Percentiles rank a stretch among this genome's conserved stretches.
phyloP scores from a whole-genome alignment of 306 rosid genomes.

The Casuarina cunninghamiana region DNA sequence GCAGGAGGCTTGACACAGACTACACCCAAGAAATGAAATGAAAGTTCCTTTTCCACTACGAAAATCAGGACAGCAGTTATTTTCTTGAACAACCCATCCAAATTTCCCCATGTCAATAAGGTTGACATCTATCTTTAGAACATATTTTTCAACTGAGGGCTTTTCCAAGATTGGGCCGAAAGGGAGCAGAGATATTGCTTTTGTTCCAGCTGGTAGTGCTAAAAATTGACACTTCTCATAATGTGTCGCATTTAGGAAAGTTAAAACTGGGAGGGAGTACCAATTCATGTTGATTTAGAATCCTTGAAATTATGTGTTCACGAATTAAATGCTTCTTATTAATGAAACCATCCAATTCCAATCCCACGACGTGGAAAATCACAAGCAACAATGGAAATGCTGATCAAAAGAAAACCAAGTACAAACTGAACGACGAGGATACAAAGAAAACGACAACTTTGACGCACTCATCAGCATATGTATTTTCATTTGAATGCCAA shows the following conservation, averaged over 20 bases:
- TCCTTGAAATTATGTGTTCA: conserved; percentile 9
- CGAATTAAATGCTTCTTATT: background rate
- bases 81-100: background rate
- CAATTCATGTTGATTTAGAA: background rate
- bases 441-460: too few species aligned
- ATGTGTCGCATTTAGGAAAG: background rate
- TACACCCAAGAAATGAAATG: too few species aligned
- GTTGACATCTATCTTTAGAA: background rate
- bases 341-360: conserved; percentile 30
- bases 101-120: background rate
- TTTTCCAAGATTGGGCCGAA: background rate
- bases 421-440: too few species aligned
- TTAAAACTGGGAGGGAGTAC: background rate
- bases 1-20: too few species aligned
- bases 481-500: too few species aligned
- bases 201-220: background rate
- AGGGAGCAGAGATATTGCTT: background rate
- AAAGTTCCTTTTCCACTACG: background rate
- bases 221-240: background rate
- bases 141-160: background rate
- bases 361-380: conserved; percentile 23
- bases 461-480: too few species aligned
- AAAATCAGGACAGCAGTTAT: background rate
- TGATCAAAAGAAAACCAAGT: too few species aligned
- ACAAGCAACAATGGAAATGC: too few species aligned